Conservation (phyloP, 495 filamentous ascomycete species). For the Tuber brumale region DNA sequence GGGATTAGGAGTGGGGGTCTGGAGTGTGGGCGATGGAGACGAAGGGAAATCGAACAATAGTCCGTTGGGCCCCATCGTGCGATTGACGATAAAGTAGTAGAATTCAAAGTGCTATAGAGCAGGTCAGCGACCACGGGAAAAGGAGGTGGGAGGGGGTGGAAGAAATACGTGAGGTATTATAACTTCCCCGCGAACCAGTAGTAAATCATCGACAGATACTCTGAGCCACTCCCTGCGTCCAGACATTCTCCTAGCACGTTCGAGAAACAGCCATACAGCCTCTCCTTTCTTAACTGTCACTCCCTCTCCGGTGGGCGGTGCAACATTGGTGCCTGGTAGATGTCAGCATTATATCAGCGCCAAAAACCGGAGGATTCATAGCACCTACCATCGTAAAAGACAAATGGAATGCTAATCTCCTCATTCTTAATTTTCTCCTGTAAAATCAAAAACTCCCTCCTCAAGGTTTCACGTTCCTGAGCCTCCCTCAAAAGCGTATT, state of each 20-base stretch:
- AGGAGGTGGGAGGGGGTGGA: neutral
- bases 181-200: slow-evolving; percentile 84
- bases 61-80: slow-evolving; percentile 62
- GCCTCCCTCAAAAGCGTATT: slow-evolving; percentile 73
- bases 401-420: slow-evolving; percentile 87
- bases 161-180: slow-evolving; percentile 86
- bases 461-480: slow-evolving; percentile 68
- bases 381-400: slow-evolving; percentile 80
- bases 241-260: slow-evolving; percentile 49
- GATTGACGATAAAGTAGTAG: slow-evolving; percentile 93
- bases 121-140: slow-evolving; percentile 3
- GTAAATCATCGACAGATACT: slow-evolving; percentile 90
- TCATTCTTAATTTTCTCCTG: slow-evolving; percentile 85
- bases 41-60: slow-evolving; percentile 72
- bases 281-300: slow-evolving; percentile 90
- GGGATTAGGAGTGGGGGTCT: slow-evolving; percentile 10
- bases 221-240: slow-evolving; percentile 74
- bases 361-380: neutral
- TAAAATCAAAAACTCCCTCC: slow-evolving; percentile 74
- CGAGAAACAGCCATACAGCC: slow-evolving; percentile 81
- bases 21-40: slow-evolving; percentile 38
- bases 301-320: slow-evolving; percentile 61
- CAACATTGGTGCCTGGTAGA: slow-evolving; percentile 58
- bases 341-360: slow-evolving; percentile 5
- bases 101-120: slow-evolving; percentile 78